Evolutionary conservation across 208 protist genomes (phyloP).

Genomic region (Phytomonas francai): DNA sequence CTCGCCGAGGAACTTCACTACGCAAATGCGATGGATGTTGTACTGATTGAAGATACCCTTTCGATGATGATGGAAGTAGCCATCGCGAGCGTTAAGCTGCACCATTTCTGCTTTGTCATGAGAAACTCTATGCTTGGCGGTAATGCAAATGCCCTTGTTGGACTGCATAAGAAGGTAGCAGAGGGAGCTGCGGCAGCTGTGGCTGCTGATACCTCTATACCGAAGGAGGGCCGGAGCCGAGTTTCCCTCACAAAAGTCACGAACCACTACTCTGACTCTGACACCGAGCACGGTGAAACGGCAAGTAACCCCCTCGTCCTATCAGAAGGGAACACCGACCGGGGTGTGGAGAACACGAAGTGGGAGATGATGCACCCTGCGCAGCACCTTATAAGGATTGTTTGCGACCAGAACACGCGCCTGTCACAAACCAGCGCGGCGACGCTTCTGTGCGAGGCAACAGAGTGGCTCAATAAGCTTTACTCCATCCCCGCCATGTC

Average conservation of each 20-base stretch:
- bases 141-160: constrained; percentile 22
- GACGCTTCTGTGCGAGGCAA: constrained; percentile 37
- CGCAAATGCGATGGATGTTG: constrained; percentile 63
- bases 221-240: background rate
- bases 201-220: constrained; percentile 2
- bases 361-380: constrained; percentile 34
- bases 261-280: background rate
- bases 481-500: background rate
- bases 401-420: constrained; percentile 39
- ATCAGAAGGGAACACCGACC: background rate
- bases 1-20: constrained; percentile 50
- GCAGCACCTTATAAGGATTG: constrained; percentile 66
- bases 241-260: background rate
- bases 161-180: constrained; percentile 41
- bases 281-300: background rate
- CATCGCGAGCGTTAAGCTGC: constrained; percentile 71
- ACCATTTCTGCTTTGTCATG: constrained; percentile 57
- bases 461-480: constrained; percentile 41
- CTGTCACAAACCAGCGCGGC: constrained; percentile 46
- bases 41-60: constrained; percentile 78
- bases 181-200: constrained; percentile 5
- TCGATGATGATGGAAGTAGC: constrained; percentile 85
- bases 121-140: constrained; percentile 12
- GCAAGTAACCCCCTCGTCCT: background rate
- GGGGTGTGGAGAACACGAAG: background rate